These are phyloP conservation scores for Dryas drummondii DNA, from an alignment of 306 rosid genomes.

Conservation along the genomic window DNA sequence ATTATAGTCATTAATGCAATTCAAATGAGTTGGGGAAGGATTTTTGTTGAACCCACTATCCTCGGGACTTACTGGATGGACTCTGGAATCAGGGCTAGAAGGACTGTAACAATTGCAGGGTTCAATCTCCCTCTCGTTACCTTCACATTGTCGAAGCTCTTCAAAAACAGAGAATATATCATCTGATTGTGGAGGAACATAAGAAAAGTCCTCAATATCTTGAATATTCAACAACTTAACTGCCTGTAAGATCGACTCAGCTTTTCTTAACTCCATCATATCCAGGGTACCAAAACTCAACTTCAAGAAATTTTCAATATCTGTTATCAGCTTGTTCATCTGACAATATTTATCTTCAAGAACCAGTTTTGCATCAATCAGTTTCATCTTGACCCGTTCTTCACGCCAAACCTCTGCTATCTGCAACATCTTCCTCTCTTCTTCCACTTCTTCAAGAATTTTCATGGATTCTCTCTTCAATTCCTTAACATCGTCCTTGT, in stretches of 20 bases:
- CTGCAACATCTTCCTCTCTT: conserved; percentile 67
- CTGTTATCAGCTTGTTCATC: conserved; percentile 45
- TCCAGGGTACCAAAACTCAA: conserved; percentile 39
- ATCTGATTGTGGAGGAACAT: conserved; percentile 32
- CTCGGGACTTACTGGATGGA: conserved; percentile 12
- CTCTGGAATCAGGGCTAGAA: conserved; percentile 14
- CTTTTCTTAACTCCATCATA: conserved; percentile 33
- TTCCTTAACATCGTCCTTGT: conserved; percentile 37
- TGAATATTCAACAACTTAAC: conserved; percentile 37
- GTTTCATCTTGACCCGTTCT: conserved; percentile 70
- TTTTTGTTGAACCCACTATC: conserved; percentile 15
- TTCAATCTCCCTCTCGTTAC: conserved; percentile 24
- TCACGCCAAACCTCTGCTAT: conserved; percentile 67
- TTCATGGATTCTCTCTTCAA: conserved; percentile 37
- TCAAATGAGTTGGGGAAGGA: neutral
- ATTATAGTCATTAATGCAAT: conserved; percentile 12
- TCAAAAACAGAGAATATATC: conserved; percentile 31
- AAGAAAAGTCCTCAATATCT: conserved; percentile 30
- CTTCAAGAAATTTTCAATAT: conserved; percentile 40
- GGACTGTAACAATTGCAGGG: conserved; percentile 9
- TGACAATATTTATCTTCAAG: conserved; percentile 51
- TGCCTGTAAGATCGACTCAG: conserved; percentile 38
- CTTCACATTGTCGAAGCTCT: conserved; percentile 28
- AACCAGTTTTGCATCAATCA: conserved; percentile 55
- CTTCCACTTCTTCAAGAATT: conserved; percentile 44